Conservation (phyloP, 495 filamentous ascomycete genomes). For the Penicillium longicatenatum region DNA sequence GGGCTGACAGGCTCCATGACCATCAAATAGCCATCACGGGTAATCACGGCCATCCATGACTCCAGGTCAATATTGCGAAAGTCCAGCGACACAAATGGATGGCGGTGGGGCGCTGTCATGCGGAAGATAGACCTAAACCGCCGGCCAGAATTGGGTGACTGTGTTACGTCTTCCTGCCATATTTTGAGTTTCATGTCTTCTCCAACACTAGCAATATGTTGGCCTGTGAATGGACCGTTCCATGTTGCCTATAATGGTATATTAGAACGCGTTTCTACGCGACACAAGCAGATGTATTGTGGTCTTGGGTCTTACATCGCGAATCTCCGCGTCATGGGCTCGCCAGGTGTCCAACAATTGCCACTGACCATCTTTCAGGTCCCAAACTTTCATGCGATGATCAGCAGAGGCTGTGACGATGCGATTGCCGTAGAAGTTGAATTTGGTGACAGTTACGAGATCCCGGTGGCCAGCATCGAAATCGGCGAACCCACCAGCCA, state of each 20-base stretch:
- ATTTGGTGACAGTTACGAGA: constrained; percentile 51
- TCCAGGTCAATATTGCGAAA: constrained; percentile 74
- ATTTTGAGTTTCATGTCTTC: constrained; percentile 86
- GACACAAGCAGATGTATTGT: neutral
- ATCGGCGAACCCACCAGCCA: constrained; percentile 58
- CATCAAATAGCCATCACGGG: constrained; percentile 74
- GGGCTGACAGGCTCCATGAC: constrained; percentile 85
- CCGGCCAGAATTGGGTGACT: constrained; percentile 67
- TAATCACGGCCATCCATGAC: constrained; percentile 82
- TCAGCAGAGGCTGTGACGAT: constrained; percentile 90
- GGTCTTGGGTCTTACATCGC: constrained; percentile 62
- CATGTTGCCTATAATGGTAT: constrained; percentile 66
- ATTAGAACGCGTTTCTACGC: constrained; percentile 16
- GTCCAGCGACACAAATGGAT: constrained; percentile 75
- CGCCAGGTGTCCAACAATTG: constrained; percentile 82
- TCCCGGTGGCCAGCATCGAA: constrained; percentile 67
- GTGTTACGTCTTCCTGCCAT: constrained; percentile 84
- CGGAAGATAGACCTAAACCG: constrained; percentile 71
- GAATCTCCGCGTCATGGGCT: constrained; percentile 88
- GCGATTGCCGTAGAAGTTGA: constrained; percentile 84
- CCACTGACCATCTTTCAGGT: constrained; percentile 78
- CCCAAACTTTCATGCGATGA: constrained; percentile 92
- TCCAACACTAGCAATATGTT: constrained; percentile 68
- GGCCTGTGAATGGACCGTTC: constrained; percentile 65
- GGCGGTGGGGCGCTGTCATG: constrained; percentile 55